A percentile compares a stretch with the other conserved stretches of the same genome.
Evolutionary conservation across 2,329 filamentous ascomycete genomes (phyloP).

Genomic region (Thelonectria olida): DNA sequence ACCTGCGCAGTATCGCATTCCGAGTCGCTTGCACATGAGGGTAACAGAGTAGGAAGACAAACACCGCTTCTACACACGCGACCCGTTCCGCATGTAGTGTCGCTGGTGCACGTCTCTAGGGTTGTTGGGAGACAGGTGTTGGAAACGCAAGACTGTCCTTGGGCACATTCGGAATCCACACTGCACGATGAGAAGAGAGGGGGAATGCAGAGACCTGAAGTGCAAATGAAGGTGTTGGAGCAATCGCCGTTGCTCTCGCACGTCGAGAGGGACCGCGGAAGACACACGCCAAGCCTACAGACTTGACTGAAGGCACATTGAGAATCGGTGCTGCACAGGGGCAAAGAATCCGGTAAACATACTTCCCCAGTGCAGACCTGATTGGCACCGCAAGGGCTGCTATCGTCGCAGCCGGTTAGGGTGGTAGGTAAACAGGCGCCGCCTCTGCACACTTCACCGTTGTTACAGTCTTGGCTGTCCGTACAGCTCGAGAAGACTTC

Average conservation of each 20-base stretch:
- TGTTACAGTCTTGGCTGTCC: constrained; percentile 3
- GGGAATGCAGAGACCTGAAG: constrained; percentile 1
- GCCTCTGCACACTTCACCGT: constrained; percentile 2
- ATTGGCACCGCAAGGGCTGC: background rate
- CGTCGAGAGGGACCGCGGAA: background rate
- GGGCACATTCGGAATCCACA: background rate
- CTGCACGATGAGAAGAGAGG: background rate
- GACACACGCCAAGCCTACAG: constrained; percentile 6
- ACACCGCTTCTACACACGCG: constrained; percentile 1
- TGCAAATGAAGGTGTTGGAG: background rate
- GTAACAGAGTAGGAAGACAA: background rate
- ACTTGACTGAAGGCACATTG: constrained; percentile 7
- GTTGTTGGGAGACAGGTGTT: constrained; percentile 5
- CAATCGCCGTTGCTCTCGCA: background rate
- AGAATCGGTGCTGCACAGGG: background rate
- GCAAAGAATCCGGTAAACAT: background rate
- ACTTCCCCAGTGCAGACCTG: constrained; percentile 10
- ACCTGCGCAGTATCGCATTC: background rate
- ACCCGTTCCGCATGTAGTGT: background rate
- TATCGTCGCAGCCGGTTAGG: background rate
- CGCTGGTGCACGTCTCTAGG: background rate
- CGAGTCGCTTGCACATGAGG: background rate
- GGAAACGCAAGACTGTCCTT: background rate
- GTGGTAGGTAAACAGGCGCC: constrained; percentile 6
- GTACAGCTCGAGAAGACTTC: constrained; percentile 1